Percentiles rank a stretch among this genome's conserved stretches.
These are phyloP conservation scores for Nicotiana knightiana DNA, from an alignment of 257 asterid genomes.

Conservation along the genomic window DNA sequence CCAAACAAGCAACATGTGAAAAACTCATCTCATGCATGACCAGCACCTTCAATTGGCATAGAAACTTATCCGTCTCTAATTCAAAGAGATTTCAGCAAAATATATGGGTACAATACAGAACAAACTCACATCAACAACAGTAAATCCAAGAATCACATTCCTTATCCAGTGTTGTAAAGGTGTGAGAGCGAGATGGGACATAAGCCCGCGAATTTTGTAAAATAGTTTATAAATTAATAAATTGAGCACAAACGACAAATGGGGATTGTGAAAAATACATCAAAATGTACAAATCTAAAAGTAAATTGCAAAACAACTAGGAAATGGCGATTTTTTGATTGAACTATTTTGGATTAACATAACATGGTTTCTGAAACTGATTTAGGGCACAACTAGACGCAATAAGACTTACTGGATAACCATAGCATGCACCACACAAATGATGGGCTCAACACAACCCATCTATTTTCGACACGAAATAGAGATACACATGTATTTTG, in stretches of 20 bases:
- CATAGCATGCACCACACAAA: no score
- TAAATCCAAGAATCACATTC: not conserved
- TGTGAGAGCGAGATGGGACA: not conserved
- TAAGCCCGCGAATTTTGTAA: not conserved
- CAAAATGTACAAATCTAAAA: not conserved
- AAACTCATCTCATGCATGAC: not conserved
- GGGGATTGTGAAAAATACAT: not conserved
- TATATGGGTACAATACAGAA: no score
- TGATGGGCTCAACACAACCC: no score
- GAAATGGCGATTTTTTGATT: not conserved
- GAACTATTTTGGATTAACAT: not conserved
- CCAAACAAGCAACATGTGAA: not conserved
- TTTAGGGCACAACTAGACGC: not conserved
- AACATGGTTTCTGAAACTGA: not conserved
- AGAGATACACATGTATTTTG: no score
- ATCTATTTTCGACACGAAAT: no score
- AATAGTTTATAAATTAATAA: not conserved
- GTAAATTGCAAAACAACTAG: not conserved
- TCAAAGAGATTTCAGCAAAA: not conserved
- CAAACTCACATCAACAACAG: not conserved
- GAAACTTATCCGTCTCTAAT: not conserved
- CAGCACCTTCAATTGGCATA: not conserved
- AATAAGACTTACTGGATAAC: not conserved
- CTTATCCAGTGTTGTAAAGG: not conserved
- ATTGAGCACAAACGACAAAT: not conserved